Percentiles rank a stretch among this genome's conserved stretches.
Evolutionary conservation across 2,329 filamentous ascomycete genomes (phyloP).

Genomic region (Chrysoporthe cubensis): DNA sequence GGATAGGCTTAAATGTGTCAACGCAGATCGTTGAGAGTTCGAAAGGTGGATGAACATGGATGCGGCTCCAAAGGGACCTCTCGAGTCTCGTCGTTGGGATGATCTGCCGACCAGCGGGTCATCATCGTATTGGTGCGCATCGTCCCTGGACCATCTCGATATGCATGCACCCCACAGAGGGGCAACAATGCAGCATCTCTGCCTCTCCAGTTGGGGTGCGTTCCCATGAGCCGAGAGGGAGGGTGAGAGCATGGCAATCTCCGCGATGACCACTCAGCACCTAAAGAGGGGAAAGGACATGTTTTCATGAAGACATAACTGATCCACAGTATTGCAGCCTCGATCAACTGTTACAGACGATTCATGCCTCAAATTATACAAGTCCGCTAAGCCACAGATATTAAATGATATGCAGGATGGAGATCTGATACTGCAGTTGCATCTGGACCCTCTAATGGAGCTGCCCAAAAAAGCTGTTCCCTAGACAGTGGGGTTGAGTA

Average conservation of each 20-base stretch:
- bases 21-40: background rate
- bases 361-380: background rate
- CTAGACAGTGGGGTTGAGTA: background rate
- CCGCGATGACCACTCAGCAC: background rate
- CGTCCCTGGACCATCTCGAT: conserved; percentile 1
- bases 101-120: conserved; percentile 7
- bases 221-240: conserved; percentile 19
- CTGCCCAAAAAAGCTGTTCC: background rate
- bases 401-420: background rate
- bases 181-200: conserved; percentile 20
- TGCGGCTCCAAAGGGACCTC: conserved; percentile 17
- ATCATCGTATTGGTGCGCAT: conserved; percentile 26
- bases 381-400: background rate
- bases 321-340: background rate
- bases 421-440: background rate
- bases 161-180: conserved; percentile 27
- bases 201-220: conserved; percentile 17
- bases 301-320: background rate
- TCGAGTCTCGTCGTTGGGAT: background rate
- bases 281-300: background rate
- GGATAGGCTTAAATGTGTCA: background rate
- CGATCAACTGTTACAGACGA: background rate
- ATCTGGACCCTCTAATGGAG: background rate
- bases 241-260: conserved; percentile 12
- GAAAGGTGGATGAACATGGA: conserved; percentile 10